phyloP scores from a whole-genome alignment of 345 rosid species.

The Clarkia xantiana region DNA sequence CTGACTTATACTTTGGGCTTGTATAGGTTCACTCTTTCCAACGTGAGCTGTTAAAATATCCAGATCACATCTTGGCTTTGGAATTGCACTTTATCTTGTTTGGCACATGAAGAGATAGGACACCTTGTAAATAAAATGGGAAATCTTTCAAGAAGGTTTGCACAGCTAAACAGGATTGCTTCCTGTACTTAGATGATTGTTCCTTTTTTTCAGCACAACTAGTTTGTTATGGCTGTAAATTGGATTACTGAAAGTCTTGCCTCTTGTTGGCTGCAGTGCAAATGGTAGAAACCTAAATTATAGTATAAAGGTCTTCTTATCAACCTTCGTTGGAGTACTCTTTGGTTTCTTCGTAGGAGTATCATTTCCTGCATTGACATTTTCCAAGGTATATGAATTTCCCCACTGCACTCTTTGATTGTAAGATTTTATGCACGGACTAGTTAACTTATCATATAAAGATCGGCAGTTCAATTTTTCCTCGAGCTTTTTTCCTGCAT shows the following conservation, averaged over 20 bases:
- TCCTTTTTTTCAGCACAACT: not conserved
- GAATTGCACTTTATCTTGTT: conserved; percentile 9
- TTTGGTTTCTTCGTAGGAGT: conserved; percentile 72
- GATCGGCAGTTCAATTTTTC: conserved; percentile 55
- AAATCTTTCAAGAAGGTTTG: conserved; percentile 50
- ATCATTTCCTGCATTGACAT: conserved; percentile 55
- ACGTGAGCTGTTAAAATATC: conserved; percentile 5
- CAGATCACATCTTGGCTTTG: conserved; percentile 10
- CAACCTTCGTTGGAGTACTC: conserved; percentile 58
- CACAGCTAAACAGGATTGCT: not conserved
- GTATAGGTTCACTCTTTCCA: not conserved
- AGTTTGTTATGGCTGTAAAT: no score
- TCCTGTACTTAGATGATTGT: not conserved
- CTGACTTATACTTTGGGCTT: no score
- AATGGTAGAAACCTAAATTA: conserved; percentile 45
- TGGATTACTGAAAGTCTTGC: not conserved
- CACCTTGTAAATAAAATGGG: conserved; percentile 37
- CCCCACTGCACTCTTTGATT: conserved; percentile 1
- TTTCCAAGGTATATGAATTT: conserved; percentile 46
- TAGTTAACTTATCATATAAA: conserved; percentile 4
- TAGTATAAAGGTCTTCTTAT: conserved; percentile 45
- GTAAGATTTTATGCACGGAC: not conserved
- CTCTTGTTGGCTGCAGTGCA: conserved; percentile 29
- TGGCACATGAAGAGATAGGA: conserved; percentile 10
- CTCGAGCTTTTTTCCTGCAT: conserved; percentile 33